These are phyloP conservation scores for Myxozyma nipponensis DNA, from an alignment of 805 yeast genomes.

Conservation along the genomic window DNA sequence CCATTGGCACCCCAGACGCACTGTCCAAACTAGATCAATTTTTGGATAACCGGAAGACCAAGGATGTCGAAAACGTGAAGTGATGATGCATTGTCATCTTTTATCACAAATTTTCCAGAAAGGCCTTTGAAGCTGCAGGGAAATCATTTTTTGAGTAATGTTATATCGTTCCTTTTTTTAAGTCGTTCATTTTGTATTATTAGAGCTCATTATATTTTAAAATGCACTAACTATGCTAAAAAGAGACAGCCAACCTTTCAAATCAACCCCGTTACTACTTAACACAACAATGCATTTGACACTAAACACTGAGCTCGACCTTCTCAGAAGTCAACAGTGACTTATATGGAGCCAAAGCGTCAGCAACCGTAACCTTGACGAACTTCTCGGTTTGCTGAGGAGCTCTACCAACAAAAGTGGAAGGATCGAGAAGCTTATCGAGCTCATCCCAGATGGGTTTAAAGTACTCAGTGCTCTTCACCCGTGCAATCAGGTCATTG, in stretches of 20 bases:
- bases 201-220: neutral
- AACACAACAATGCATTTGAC: no score
- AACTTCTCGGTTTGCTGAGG: constrained; percentile 97
- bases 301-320: constrained; percentile 79
- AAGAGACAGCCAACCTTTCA: no score
- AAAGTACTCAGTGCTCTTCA: constrained; percentile 42
- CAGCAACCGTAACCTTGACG: constrained; percentile 73
- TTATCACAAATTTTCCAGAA: no score
- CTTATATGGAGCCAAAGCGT: constrained; percentile 70
- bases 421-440: constrained; percentile 78
- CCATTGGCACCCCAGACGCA: constrained; percentile 7
- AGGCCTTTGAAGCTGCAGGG: no score
- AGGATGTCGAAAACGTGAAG: neutral
- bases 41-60: constrained; percentile 7
- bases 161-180: no score
- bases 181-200: neutral
- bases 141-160: neutral
- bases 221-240: no score
- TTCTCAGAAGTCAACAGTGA: constrained; percentile 57
- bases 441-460: constrained; percentile 83
- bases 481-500: constrained; percentile 68
- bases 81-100: no score
- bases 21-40: constrained; percentile 14
- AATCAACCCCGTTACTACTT: no score
- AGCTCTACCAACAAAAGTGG: constrained; percentile 96